Base-by-base conservation (phyloP, 108 stramenopile genomes). In the Parietichytrium sp. region DNA sequence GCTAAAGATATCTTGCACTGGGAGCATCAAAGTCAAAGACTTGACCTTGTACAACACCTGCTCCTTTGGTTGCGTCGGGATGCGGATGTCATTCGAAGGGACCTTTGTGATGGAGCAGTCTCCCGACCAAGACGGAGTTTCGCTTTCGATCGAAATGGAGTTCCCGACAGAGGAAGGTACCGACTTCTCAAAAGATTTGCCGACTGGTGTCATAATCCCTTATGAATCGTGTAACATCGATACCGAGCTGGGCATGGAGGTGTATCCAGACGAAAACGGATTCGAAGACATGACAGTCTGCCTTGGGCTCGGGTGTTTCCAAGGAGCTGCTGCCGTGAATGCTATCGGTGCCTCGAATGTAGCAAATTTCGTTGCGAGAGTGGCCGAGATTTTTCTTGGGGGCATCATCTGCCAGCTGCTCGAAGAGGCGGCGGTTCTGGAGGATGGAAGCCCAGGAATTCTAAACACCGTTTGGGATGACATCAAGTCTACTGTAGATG, bases 251-350 rank as follows among this genome's bases (percentile, higher is more conserved):
- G 61, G 61, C 42, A 33, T 72, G 23, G 61, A 72, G 20, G 38
- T 72, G 8, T n/a, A 23, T 6, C 36, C 20, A 6, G 61, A 42
- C 16, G 33, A 38, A 7, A 42, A 72, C 1, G 61, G 61, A 13
- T 45, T 72, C 42, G 61, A 72, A 45, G 42, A 72, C 20, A 33
- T 72, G 38, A 27, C 23, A 16, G 61, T 72, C 29, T 72, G 61
- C 33, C 61, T 72, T 2, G 3, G 3, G 1, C 3, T 42, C 23
- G 18, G 33, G 61, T 72, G 61, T 25, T 23, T n/a, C n/a, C n/a
- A n/a, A n/a, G n/a, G n/a, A n/a, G n/a, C n/a, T n/a, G n/a, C n/a
- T n/a, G n/a, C n/a, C n/a, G n/a, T n/a, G n/a, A n/a, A 3, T 27
- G 20, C 45, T 0, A 50, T 50, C 49, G 61, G 61, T 0, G 61